Evolutionary conservation across 768 basidiomycete genomes (phyloP).

Genomic region (Termitomyces sp.): DNA sequence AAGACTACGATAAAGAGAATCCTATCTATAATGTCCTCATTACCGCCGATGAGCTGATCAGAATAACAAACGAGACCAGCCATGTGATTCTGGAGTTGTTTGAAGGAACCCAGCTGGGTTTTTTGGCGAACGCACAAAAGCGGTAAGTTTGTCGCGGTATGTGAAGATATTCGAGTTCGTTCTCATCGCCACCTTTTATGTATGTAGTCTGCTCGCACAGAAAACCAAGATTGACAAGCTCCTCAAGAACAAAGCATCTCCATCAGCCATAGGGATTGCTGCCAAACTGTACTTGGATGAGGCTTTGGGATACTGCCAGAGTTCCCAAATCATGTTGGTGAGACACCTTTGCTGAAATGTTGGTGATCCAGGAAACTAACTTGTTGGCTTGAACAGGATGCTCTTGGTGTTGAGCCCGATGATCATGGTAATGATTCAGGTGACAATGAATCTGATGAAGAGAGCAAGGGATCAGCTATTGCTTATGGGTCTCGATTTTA

Average conservation of each 20-base stretch:
- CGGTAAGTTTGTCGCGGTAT: too few species aligned
- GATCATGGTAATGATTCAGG: too few species aligned
- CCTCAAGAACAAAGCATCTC: background rate
- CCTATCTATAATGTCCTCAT: background rate
- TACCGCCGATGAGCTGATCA: background rate
- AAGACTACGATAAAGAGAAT: background rate
- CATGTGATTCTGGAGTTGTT: background rate
- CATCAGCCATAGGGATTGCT: background rate
- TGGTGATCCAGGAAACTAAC: background rate
- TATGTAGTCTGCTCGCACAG: background rate
- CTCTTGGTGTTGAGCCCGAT: background rate
- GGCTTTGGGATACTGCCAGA: background rate
- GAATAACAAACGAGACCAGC: background rate
- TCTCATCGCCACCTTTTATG: background rate
- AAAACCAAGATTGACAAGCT: background rate
- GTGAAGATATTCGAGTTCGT: too few species aligned
- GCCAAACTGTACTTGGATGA: background rate
- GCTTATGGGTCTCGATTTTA: background rate
- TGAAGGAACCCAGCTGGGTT: background rate
- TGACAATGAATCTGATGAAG: too few species aligned
- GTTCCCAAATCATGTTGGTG: background rate
- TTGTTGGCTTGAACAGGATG: background rate
- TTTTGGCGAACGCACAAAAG: background rate
- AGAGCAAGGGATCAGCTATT: too few species aligned
- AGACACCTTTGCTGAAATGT: background rate